These are phyloP conservation scores for Cordyceps militaris DNA, from an alignment of 2,329 filamentous ascomycete genomes.

Conservation along the genomic window DNA sequence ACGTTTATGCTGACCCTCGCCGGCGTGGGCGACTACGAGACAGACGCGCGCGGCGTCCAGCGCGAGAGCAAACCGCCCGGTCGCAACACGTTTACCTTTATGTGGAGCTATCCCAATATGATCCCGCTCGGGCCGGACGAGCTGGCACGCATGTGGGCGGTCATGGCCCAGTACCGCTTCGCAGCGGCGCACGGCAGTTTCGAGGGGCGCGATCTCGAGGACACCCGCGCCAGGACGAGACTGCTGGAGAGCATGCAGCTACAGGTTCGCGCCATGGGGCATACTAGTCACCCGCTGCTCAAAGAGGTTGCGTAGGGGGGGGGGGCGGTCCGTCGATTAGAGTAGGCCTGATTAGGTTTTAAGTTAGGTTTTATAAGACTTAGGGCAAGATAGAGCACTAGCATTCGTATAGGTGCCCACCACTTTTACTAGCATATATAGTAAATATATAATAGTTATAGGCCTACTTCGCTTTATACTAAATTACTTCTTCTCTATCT, in stretches of 20 bases:
- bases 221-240: slow-evolving; percentile 50
- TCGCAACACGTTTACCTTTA: slow-evolving; percentile 57
- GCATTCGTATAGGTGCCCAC: too few relatives aligned
- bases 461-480: too few relatives aligned
- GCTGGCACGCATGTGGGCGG: slow-evolving; percentile 63
- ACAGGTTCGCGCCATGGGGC: slow-evolving; percentile 49
- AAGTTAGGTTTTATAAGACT: too few relatives aligned
- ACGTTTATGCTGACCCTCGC: slow-evolving; percentile 65
- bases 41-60: slow-evolving; percentile 22
- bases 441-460: too few relatives aligned
- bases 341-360: too few relatives aligned
- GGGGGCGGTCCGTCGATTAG: too few relatives aligned
- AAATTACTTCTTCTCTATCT: too few relatives aligned
- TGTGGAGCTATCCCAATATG: slow-evolving; percentile 71
- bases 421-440: too few relatives aligned
- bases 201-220: slow-evolving; percentile 52
- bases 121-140: slow-evolving; percentile 62
- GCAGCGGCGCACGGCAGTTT: slow-evolving; percentile 62
- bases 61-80: slow-evolving; percentile 31
- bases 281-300: slow-evolving; percentile 34
- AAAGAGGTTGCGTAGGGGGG: too few relatives aligned
- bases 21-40: slow-evolving; percentile 39
- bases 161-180: slow-evolving; percentile 56
- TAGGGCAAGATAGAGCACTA: too few relatives aligned
- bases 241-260: slow-evolving; percentile 73